Base-by-base conservation (phyloP, 352 stramenopile genomes). In the Thraustochytrium striatum region DNA sequence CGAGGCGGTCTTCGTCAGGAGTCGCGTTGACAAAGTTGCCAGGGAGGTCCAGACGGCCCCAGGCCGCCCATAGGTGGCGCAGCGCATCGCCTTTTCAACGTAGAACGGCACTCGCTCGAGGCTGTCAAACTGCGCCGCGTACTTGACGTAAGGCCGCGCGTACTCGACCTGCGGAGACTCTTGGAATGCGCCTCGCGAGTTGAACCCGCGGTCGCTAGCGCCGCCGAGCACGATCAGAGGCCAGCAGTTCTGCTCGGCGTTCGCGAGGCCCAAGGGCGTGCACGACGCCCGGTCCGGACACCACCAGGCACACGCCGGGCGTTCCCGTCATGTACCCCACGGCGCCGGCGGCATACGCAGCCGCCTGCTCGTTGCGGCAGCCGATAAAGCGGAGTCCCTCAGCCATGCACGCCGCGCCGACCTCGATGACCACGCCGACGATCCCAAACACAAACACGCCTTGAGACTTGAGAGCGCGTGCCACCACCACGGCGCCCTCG, bases 381-480 rank as follows among this genome's bases (percentile, higher is more conserved):
- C 79, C 79, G 61, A 83, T 82, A 38, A 72, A 83, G 32, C 79
- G 38, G 19, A 83, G 52, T 1, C 79, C 79, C 8, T 36, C 79
- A 25, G 33, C 57, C 35, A 79, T 44, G 32, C 30, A 57, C 28
- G 69, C 79, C n/a, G 35, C 21, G 3, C 69, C 78, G 11, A 83
- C 11, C 44, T 83, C 72, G 21, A 78, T 82, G 5, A 83, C 69
- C 21, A 79, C 50, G 30, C 79, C 79, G 2, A 83, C 79, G 39
- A 83, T 82, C 13, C 79, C 79, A 53, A 82, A 83, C 16, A 82
- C 47, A 36, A 79, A 83, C 1, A 83, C 79, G 30, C 79, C 79
- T 52, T 82, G 70, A 25, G 33, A 25, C 36, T 75, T 78, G n/a
- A 83, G 78, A 19, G 79, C 57, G 57, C 79, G 21, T 3, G 79